Evolutionary conservation across 1,284 basidiomycete genomes (phyloP).

Genomic region (Marasmius tenuissimus): DNA sequence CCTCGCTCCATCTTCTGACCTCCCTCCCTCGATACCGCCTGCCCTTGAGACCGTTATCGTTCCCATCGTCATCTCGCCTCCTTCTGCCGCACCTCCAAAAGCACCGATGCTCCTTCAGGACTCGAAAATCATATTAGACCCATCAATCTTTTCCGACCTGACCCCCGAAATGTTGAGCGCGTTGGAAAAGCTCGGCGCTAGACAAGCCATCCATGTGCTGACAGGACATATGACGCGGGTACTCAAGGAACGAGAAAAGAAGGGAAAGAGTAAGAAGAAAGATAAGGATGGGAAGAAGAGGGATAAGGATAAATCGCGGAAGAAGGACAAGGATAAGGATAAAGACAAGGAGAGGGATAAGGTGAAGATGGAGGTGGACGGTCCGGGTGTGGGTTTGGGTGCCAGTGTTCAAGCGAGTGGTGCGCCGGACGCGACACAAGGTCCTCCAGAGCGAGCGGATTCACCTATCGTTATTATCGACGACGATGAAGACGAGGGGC

Average conservation of each 20-base stretch:
- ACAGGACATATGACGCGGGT: slow-evolving; percentile 85
- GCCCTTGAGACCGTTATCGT: neutral
- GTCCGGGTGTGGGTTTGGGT: neutral
- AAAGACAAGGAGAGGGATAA: slow-evolving; percentile 24
- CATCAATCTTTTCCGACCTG: slow-evolving; percentile 80
- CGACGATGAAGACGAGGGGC: slow-evolving; percentile 59
- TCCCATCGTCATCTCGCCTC: neutral
- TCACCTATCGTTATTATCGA: slow-evolving; percentile 53
- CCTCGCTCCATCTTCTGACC: neutral
- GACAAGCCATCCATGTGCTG: slow-evolving; percentile 79
- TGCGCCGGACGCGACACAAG: neutral
- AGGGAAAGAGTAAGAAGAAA: slow-evolving; percentile 46
- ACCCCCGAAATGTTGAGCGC: slow-evolving; percentile 72
- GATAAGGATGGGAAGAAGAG: slow-evolving; percentile 23
- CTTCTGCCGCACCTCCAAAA: slow-evolving; percentile 5
- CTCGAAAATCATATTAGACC: slow-evolving; percentile 82
- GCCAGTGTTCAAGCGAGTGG: neutral
- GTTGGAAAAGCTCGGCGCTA: slow-evolving; percentile 79
- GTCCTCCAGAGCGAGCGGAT: slow-evolving; percentile 28
- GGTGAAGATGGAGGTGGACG: slow-evolving; percentile 16
- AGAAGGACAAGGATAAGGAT: slow-evolving; percentile 27
- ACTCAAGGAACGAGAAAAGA: slow-evolving; percentile 78
- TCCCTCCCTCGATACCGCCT: neutral
- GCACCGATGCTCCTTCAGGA: slow-evolving; percentile 76
- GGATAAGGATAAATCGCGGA: slow-evolving; percentile 31